phyloP scores from a whole-genome alignment of 2,329 filamentous ascomycete genomes.

The Phyllosticta capitalensis region DNA sequence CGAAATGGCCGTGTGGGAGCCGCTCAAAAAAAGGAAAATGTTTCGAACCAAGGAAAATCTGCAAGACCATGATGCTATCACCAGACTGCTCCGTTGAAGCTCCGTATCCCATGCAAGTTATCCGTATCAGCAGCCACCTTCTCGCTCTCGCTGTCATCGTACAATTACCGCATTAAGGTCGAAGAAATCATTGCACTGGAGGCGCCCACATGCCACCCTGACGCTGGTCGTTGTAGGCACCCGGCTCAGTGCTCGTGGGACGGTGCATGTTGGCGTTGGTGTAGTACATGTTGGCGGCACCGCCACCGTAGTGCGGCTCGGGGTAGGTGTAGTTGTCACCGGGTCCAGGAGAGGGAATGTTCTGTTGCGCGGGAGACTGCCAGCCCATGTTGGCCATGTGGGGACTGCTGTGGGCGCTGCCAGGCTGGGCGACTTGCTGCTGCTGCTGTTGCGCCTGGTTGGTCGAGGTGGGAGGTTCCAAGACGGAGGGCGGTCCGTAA shows the following conservation, averaged over 20 bases:
- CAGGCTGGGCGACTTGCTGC: constrained; percentile 60
- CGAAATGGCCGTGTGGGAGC: neutral
- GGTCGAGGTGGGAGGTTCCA: constrained; percentile 73
- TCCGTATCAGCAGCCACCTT: constrained; percentile 1
- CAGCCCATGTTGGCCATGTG: constrained; percentile 76
- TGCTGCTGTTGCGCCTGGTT: constrained; percentile 64
- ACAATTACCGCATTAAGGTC: constrained; percentile 14
- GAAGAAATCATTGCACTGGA: constrained; percentile 28
- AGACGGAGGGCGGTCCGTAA: constrained; percentile 73
- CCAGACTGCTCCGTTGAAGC: constrained; percentile 10
- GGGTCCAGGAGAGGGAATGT: constrained; percentile 60
- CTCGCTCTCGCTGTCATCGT: constrained; percentile 11
- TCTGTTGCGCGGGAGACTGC: constrained; percentile 73
- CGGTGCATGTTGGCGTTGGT: constrained; percentile 59
- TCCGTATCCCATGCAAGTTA: constrained; percentile 10
- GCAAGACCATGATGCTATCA: constrained; percentile 12
- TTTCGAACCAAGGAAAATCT: constrained; percentile 19
- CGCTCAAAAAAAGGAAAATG: constrained; percentile 20
- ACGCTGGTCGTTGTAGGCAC: constrained; percentile 35
- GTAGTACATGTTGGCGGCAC: constrained; percentile 59
- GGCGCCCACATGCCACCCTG: constrained; percentile 33
- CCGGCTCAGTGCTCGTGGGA: constrained; percentile 61
- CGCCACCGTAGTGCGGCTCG: constrained; percentile 56
- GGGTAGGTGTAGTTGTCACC: constrained; percentile 70
- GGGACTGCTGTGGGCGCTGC: constrained; percentile 72